Evolutionary conservation across 352 stramenopile species (phyloP), one percentile per base, ranked within the genome.

Genomic region (Plasmopara viticola): DNA sequence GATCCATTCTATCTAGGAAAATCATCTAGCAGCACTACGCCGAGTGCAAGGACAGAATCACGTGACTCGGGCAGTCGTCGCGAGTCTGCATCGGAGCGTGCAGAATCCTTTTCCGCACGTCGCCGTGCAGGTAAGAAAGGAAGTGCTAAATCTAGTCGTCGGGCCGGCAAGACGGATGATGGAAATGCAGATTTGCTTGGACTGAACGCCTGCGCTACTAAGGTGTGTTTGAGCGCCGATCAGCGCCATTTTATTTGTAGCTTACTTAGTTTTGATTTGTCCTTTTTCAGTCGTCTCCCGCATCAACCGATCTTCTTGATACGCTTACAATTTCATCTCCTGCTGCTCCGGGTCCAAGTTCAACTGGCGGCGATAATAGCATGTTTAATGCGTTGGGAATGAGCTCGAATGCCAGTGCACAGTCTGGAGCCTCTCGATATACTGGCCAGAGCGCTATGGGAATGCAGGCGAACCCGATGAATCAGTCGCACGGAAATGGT

Each of bases 381-480:
- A 73, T 87, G 76, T 89, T 89, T 51, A 86, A 60, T 45, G 76
- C 75, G 10, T 86, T 84, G 78, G 86, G 57, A 41, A 60, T 87
- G 38, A 56, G 61, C 42, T 65, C 84, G 47, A 71, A 64, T 37
- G 46, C 51, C 37, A 35, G 55, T 48, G 58, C 47, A 44, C 57
- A 56, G 38, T 45, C 55, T 40, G 63, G 46, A 18, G 53, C 35
- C 47, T 48, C 56, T 59, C 68, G 71, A n/a, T 81, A 75, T 56
- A 51, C 66, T 13, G 70, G 40, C 12, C 69, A 76, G 44, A 74
- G 66, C 33, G 66, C 54, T 0, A 78, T 72, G 60, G 59, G 43
- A 14, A 60, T 72, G 44, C 60, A 66, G 10, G 12, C 44, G 4
- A 58, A 55, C 33, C 33, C 45, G 20, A 51, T 71, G 53, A 44